Evolutionary conservation across 164 flowering plant species (phyloP).

Genomic region (Aristolochia fimbriata): DNA sequence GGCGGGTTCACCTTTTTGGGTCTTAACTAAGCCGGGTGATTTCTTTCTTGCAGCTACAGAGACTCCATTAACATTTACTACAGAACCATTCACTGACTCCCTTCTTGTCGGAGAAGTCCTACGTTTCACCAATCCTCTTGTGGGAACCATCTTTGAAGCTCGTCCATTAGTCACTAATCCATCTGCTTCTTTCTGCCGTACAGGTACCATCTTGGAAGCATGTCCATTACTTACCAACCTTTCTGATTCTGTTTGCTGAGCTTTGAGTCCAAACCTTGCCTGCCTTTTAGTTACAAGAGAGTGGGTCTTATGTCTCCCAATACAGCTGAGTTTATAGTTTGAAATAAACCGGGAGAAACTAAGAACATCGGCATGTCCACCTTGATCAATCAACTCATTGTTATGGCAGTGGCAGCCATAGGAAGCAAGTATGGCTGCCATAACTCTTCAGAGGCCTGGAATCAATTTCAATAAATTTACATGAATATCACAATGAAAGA

Average conservation of each 20-base stretch:
- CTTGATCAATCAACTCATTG: constrained; percentile 21
- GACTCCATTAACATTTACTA: constrained; percentile 24
- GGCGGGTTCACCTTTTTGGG: constrained; percentile 10
- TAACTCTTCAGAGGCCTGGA: constrained; percentile 20
- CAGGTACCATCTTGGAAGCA: constrained; percentile 6
- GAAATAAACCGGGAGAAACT: constrained; percentile 45
- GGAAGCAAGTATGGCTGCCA: constrained; percentile 70
- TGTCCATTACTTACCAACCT: constrained; percentile 32
- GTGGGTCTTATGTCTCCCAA: constrained; percentile 10
- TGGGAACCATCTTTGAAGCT: constrained; percentile 40
- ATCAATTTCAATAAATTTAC: background rate
- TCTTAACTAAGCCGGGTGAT: constrained; percentile 23
- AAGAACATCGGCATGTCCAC: constrained; percentile 21
- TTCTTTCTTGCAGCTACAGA: constrained; percentile 26
- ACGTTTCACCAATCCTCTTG: constrained; percentile 39
- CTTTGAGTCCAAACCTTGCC: constrained; percentile 23
- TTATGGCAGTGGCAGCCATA: constrained; percentile 39
- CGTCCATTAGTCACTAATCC: constrained; percentile 33
- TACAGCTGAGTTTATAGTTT: constrained; percentile 8
- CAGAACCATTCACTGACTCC: constrained; percentile 29
- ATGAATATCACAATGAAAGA: no score
- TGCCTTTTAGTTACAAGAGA: constrained; percentile 8
- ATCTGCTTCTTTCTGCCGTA: constrained; percentile 35
- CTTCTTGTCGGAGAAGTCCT: constrained; percentile 21
- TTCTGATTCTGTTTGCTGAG: constrained; percentile 34